phyloP scores from a whole-genome alignment of 306 rosid species.

The Canavalia gladiata region DNA sequence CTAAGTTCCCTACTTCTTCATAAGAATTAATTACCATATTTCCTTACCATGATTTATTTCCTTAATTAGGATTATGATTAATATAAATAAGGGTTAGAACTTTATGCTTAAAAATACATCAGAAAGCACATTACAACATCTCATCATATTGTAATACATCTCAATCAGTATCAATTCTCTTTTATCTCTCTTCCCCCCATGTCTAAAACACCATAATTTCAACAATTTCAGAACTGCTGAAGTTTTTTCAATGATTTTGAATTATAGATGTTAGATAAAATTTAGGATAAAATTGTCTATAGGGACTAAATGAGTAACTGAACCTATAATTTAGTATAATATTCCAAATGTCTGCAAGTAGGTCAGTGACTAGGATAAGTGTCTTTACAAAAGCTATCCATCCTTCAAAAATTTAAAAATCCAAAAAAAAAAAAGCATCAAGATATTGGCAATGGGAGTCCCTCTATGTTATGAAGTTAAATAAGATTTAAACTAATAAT shows the following conservation, averaged over 20 bases:
- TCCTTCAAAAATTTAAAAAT: constrained; percentile 32
- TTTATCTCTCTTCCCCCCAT: too few relatives aligned
- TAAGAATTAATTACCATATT: too few relatives aligned
- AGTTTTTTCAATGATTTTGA: constrained; percentile 5
- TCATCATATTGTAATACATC: too few relatives aligned
- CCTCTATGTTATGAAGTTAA: constrained; percentile 4
- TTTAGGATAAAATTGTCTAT: not conserved
- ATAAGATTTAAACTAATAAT: constrained; percentile 36
- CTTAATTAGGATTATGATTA: too few relatives aligned
- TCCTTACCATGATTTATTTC: too few relatives aligned
- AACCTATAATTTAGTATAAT: constrained; percentile 23
- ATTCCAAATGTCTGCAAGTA: constrained; percentile 27
- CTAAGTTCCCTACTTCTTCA: too few relatives aligned
- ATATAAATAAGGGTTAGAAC: too few relatives aligned
- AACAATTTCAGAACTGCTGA: not conserved
- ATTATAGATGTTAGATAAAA: not conserved
- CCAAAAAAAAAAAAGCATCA: constrained; percentile 30
- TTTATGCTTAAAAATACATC: too few relatives aligned
- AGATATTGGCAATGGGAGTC: constrained; percentile 19
- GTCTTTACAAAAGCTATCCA: constrained; percentile 19
- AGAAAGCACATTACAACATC: too few relatives aligned
- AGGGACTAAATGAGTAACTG: constrained; percentile 10
- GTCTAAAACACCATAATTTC: too few relatives aligned
- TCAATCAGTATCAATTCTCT: too few relatives aligned
- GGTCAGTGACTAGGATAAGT: constrained; percentile 3